A percentile compares a stretch with the other conserved stretches of the same genome.
Evolutionary conservation across 2,329 filamentous ascomycete species (phyloP).

Genomic region (Rugonectria rugulosa): DNA sequence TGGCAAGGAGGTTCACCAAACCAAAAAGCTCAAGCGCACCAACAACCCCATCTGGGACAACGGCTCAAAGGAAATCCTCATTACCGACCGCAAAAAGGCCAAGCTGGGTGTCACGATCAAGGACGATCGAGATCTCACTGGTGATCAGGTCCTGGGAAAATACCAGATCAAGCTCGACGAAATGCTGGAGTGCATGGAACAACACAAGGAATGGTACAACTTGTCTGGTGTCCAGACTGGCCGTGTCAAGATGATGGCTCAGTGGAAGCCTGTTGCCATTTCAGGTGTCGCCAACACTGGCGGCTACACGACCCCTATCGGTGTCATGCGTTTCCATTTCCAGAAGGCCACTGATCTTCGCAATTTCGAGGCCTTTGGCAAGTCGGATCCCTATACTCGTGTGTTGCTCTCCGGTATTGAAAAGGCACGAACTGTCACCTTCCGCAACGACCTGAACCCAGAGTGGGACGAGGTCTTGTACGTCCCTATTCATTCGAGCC

Average conservation of each 20-base stretch:
- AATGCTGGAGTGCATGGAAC: slow-evolving; percentile 87
- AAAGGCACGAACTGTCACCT: slow-evolving; percentile 92
- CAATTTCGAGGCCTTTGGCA: slow-evolving; percentile 94
- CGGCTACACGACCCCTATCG: slow-evolving; percentile 92
- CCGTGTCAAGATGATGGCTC: slow-evolving; percentile 86
- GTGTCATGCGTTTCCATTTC: slow-evolving; percentile 95
- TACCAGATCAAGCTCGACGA: slow-evolving; percentile 97
- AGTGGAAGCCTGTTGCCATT: slow-evolving; percentile 95
- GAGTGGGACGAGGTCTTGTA: slow-evolving; percentile 97
- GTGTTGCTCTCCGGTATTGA: slow-evolving; percentile 89
- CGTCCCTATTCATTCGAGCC: slow-evolving; percentile 83
- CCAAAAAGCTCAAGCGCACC: slow-evolving; percentile 92
- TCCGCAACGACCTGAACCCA: slow-evolving; percentile 93
- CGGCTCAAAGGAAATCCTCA: slow-evolving; percentile 90
- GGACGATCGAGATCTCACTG: slow-evolving; percentile 86
- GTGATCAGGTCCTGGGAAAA: slow-evolving; percentile 85
- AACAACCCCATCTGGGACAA: slow-evolving; percentile 98
- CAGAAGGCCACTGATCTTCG: slow-evolving; percentile 81
- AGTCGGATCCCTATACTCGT: slow-evolving; percentile 93
- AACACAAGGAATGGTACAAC: slow-evolving; percentile 97
- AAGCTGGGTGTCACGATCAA: slow-evolving; percentile 93
- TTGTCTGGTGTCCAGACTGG: slow-evolving; percentile 82
- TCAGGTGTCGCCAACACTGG: slow-evolving; percentile 81
- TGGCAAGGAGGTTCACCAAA: slow-evolving; percentile 87
- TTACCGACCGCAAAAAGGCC: slow-evolving; percentile 90